These are phyloP conservation scores for Daldinia decipiens DNA, from an alignment of 495 filamentous ascomycete genomes.

Conservation along the genomic window DNA sequence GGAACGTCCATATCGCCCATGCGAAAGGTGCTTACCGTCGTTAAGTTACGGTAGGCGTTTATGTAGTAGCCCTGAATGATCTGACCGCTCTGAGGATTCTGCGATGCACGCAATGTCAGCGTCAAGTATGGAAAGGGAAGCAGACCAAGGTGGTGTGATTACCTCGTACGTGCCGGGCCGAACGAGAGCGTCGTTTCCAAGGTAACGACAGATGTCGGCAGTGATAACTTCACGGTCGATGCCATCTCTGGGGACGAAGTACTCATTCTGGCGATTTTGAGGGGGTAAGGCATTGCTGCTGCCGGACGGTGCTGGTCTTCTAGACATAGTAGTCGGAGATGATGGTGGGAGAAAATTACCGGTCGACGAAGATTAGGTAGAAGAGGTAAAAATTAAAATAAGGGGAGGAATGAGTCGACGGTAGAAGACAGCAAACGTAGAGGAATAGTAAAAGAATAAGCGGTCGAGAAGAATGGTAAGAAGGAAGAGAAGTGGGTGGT, in stretches of 20 bases:
- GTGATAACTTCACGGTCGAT: conserved; percentile 95
- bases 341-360: conserved; percentile 43
- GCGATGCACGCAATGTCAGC: conserved; percentile 35
- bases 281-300: conserved; percentile 47
- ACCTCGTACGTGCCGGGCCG: conserved; percentile 86
- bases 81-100: conserved; percentile 65
- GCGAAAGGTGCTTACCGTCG: conserved; percentile 70
- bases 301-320: conserved; percentile 48
- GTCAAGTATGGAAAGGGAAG: conserved; percentile 15
- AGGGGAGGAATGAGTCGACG: conserved; percentile 24
- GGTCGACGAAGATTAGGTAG: conserved; percentile 40
- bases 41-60: conserved; percentile 86
- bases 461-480: conserved; percentile 37
- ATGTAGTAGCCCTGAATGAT: conserved; percentile 79
- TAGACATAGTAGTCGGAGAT: conserved; percentile 47
- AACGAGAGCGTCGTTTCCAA: conserved; percentile 90
- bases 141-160: conserved; percentile 49
- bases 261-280: conserved; percentile 76
- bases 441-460: conserved; percentile 38
- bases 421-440: conserved; percentile 34
- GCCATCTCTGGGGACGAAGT: conserved; percentile 87
- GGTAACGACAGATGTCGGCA: conserved; percentile 92
- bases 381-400: conserved; percentile 22
- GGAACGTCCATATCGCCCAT: conserved; percentile 5
- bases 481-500: conserved; percentile 42